These are phyloP conservation scores for Dioszegia crocea DNA, from an alignment of 768 basidiomycete genomes.

Conservation along the genomic window DNA sequence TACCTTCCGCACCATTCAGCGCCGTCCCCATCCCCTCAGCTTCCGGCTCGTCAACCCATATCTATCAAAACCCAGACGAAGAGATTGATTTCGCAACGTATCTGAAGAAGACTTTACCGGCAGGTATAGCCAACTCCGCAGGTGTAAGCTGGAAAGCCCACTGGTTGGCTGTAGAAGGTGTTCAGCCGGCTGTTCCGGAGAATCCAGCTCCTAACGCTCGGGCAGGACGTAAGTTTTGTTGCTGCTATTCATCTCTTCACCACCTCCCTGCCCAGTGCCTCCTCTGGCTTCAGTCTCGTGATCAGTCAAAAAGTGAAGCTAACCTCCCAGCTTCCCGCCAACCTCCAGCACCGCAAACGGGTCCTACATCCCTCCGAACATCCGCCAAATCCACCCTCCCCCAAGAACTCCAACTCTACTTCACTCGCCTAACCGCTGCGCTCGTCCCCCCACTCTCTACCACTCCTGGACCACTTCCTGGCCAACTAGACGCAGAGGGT, in stretches of 20 bases:
- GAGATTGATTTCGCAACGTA: slow-evolving; percentile 95
- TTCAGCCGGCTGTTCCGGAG: slow-evolving; percentile 92
- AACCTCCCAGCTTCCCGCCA: slow-evolving; percentile 6
- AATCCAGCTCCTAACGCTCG: slow-evolving; percentile 61
- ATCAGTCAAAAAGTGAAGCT: not conserved
- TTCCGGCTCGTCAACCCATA: slow-evolving; percentile 22
- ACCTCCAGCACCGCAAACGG: slow-evolving; percentile 20
- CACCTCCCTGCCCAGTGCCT: no score
- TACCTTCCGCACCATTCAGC: slow-evolving; percentile 51
- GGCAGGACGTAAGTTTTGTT: slow-evolving; percentile 33
- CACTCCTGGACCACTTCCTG: slow-evolving; percentile 9
- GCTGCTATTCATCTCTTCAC: no score
- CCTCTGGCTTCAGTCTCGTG: no score
- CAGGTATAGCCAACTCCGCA: slow-evolving; percentile 32
- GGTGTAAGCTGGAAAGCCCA: slow-evolving; percentile 61
- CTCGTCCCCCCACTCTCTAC: slow-evolving; percentile 57
- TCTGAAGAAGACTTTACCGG: slow-evolving; percentile 56
- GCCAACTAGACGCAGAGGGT: slow-evolving; percentile 51
- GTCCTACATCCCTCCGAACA: slow-evolving; percentile 53
- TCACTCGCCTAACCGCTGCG: slow-evolving; percentile 79
- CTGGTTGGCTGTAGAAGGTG: slow-evolving; percentile 97
- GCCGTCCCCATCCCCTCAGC: slow-evolving; percentile 48
- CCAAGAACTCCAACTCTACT: slow-evolving; percentile 89
- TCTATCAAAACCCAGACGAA: slow-evolving; percentile 93
- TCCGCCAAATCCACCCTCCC: slow-evolving; percentile 90